Percentiles rank a stretch among this genome's conserved stretches.
phyloP scores from a whole-genome alignment of 2,329 filamentous ascomycete species.

The Colletotrichum australisinense region DNA sequence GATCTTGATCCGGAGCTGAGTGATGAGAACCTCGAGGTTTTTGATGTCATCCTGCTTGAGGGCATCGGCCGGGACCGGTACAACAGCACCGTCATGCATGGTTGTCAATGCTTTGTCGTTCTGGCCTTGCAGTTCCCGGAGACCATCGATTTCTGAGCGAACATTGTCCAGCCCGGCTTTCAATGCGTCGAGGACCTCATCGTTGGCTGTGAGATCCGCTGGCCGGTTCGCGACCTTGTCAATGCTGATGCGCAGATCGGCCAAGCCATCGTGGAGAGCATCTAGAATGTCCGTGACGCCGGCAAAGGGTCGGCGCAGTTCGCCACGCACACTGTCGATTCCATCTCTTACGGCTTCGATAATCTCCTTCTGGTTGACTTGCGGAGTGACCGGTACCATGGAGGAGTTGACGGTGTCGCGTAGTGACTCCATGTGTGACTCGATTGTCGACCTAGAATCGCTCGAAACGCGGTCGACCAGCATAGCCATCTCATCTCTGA shows the following conservation, averaged over 20 bases:
- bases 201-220: slow-evolving; percentile 83
- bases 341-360: slow-evolving; percentile 78
- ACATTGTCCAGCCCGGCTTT: slow-evolving; percentile 84
- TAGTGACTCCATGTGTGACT: slow-evolving; percentile 84
- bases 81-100: slow-evolving; percentile 63
- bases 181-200: slow-evolving; percentile 89
- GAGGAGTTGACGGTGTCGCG: slow-evolving; percentile 81
- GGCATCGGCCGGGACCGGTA: slow-evolving; percentile 60
- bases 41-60: slow-evolving; percentile 81
- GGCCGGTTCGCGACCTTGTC: slow-evolving; percentile 84
- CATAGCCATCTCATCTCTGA: slow-evolving; percentile 74
- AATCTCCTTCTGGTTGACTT: slow-evolving; percentile 71
- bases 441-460: slow-evolving; percentile 75
- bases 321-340: slow-evolving; percentile 78
- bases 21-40: slow-evolving; percentile 85
- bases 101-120: slow-evolving; percentile 63
- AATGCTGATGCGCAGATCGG: slow-evolving; percentile 80
- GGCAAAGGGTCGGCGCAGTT: slow-evolving; percentile 74
- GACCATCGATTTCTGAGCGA: slow-evolving; percentile 79
- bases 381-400: slow-evolving; percentile 69
- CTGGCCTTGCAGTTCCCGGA: slow-evolving; percentile 68
- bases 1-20: slow-evolving; percentile 85
- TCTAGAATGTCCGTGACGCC: slow-evolving; percentile 91
- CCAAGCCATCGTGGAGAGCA: slow-evolving; percentile 88
- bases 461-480: slow-evolving; percentile 64